Evolutionary conservation across 768 basidiomycete genomes (phyloP), one percentile per base, ranked within the genome.

Genomic region (Amanita fuliginea): DNA sequence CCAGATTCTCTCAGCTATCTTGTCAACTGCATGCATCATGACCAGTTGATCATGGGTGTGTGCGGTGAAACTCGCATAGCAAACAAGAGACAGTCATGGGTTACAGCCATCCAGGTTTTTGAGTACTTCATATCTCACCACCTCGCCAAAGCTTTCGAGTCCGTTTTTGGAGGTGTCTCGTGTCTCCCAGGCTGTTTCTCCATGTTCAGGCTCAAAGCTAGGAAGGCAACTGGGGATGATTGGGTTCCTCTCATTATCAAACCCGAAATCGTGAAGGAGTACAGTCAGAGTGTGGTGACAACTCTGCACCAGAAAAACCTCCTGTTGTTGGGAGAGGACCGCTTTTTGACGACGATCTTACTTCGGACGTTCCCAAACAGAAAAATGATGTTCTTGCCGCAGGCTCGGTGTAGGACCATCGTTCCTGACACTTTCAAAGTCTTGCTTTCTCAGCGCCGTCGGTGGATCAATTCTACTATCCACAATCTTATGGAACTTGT

Each of bases 111-210:
- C 59, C 96, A 99, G 64, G 95, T 98, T 36, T 94, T 92, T 62
- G 91, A 94, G 63, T 99, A 99, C 66, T 99, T 97, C 67, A 98
- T 99, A 61, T 97, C 94, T 33, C 96, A 99, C 66, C 95, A 99
- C 64, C 78, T 93, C 47, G 89, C 95, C 53, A 99, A 99, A 65
- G 94, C 91, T 6, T 99, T 99, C 67, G 96, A 99, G 65, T 93
- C 96, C 18, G 92, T 96, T 21, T 98, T 99, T 60, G 96, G 96
- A 61, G 96, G 96, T 79, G 96, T 99, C 51, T 93, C 96, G 10
- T 99, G 96, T 72, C 73, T 98, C 24, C 96, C 96, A 0, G 96
- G 96, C n/a, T 99, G 96, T 67, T 99, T 99, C 71, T 96, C 93
- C 46, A 99, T 99, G 95, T 98, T 98, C 68, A 77, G 96, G 46